These are phyloP conservation scores for Candida gigantensis DNA, from an alignment of 1,139 yeast species.

Conservation along the genomic window DNA sequence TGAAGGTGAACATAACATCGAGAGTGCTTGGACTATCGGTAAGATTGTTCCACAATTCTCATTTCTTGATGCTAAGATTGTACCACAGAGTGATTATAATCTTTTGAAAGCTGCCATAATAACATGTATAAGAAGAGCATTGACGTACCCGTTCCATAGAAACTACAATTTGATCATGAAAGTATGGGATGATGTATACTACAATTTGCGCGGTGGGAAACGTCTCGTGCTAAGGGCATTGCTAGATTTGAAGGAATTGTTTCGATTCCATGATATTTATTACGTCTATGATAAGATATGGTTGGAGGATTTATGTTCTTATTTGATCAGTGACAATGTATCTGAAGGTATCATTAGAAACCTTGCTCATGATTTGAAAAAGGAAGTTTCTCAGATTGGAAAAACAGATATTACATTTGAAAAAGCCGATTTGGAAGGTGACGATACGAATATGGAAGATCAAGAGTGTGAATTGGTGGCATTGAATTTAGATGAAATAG, in stretches of 20 bases:
- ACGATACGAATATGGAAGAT: conserved; percentile 17
- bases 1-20: conserved; percentile 77
- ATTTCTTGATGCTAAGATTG: conserved; percentile 62
- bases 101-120: conserved; percentile 53
- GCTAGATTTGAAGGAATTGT: conserved; percentile 66
- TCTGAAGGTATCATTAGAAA: conserved; percentile 52
- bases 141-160: conserved; percentile 79
- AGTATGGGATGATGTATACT: conserved; percentile 78
- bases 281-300: conserved; percentile 81
- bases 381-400: conserved; percentile 23
- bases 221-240: conserved; percentile 60
- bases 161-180: conserved; percentile 58
- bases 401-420: conserved; percentile 41
- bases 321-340: conserved; percentile 66
- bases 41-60: conserved; percentile 77
- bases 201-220: conserved; percentile 67
- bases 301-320: conserved; percentile 77
- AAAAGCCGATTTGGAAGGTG: conserved; percentile 27
- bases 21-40: conserved; percentile 94
- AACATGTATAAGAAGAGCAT: conserved; percentile 68
- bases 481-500: conserved; percentile 50
- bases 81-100: conserved; percentile 22
- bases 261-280: conserved; percentile 83
- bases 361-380: conserved; percentile 65
- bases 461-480: conserved; percentile 43